These are phyloP conservation scores for Corymbia calophylla DNA, from an alignment of 441 rosid genomes.

Conservation along the genomic window DNA sequence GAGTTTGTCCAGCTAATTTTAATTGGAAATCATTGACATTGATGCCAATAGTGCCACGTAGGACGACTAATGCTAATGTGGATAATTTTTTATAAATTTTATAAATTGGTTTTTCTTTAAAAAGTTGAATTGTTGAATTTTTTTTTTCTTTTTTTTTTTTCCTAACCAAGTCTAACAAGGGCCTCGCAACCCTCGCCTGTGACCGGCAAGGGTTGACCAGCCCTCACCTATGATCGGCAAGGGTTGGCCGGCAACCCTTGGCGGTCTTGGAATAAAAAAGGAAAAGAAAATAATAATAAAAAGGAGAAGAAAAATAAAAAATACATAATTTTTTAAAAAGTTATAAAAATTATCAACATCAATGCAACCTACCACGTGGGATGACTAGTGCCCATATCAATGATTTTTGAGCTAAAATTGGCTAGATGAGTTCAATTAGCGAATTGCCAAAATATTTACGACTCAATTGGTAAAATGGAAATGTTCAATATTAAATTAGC, in stretches of 20 bases:
- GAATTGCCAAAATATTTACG: neutral
- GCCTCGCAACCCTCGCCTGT: neutral
- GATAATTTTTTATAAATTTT: too few relatives aligned
- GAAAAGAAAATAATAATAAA: too few relatives aligned
- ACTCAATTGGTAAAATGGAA: neutral
- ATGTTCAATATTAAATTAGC: neutral
- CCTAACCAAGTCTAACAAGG: neutral
- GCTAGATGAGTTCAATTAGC: too few relatives aligned
- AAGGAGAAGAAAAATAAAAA: too few relatives aligned
- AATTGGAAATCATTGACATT: neutral
- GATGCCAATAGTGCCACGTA: neutral
- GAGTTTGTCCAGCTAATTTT: neutral
- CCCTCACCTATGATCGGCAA: neutral
- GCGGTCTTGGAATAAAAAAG: neutral
- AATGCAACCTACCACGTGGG: neutral
- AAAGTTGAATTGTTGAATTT: too few relatives aligned
- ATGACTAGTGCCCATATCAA: too few relatives aligned
- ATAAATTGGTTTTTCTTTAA: too few relatives aligned
- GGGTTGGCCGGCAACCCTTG: neutral
- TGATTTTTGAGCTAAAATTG: neutral
- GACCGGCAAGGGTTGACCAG: neutral
- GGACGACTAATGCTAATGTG: neutral
- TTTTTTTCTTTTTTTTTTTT: too few relatives aligned
- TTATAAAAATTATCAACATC: too few relatives aligned
- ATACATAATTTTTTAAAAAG: too few relatives aligned